Evolutionary conservation across 2,329 filamentous ascomycete species (phyloP), one percentile per base, ranked within the genome.

Genomic region (Uncinocarpus reesii): DNA sequence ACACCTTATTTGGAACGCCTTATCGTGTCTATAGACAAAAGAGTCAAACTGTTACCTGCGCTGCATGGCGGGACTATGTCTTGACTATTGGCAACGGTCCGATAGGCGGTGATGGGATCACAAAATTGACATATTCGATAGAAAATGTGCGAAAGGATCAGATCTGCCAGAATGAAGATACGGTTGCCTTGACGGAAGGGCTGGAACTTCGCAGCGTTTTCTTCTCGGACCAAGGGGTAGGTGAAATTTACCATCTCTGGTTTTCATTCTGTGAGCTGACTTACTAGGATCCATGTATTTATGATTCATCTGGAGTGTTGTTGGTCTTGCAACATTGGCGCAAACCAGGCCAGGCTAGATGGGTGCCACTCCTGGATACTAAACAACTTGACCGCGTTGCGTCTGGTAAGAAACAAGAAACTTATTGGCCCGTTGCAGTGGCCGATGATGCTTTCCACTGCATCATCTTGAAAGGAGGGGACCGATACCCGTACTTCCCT

Each of bases 381-480:
- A 86, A 77, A 50, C 79, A 84, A 31, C 74, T 98, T 8, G 76
- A 86, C 1, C 87, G 92, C 52, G 77, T 95, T 2, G 84, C 86
- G 0, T 81, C 80, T 2, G 92, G 92, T 21, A 81, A 83, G 50
- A 95, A 95, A 65, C 78, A 84, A 55, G 92, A 98, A 67, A 79
- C 75, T 0, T 98, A 98, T 71, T 98, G 89, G 78, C 92, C 92
- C 1, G 86, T 98, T 26, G 92, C 92, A 0, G 89, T 96, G 1
- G 87, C 90, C 2, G 81, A 89, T 58, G 77, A 84, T 60, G 90
- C 84, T 60, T 98, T 98, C 67, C 90, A 96, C 73, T 98, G 93
- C 70, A 95, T 98, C 68, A 96, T 98, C 58, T 81, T 98, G 61
- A 98, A 98, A 69, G 92, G 92, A 53, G 85, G 84, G 29, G 92